phyloP scores from a whole-genome alignment of 2,329 filamentous ascomycete species.

The Cercospora brassicicola region DNA sequence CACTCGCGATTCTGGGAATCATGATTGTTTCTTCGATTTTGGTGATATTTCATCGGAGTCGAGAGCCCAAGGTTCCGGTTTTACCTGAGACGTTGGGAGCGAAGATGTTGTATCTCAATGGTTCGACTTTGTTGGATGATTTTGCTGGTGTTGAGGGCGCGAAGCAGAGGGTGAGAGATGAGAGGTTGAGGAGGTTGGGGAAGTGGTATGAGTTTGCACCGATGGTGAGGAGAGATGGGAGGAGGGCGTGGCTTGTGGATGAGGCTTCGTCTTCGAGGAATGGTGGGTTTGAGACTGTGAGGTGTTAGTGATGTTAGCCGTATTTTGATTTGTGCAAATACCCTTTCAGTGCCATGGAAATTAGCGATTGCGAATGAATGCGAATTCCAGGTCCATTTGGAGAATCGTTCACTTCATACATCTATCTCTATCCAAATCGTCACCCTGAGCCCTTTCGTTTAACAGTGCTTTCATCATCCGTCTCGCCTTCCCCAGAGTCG shows the following conservation, averaged over 20 bases:
- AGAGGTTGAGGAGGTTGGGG: slow-evolving; percentile 11
- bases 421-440: slow-evolving; percentile 8
- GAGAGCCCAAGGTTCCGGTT: slow-evolving; percentile 21
- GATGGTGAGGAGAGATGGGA: slow-evolving; percentile 20
- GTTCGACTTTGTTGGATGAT: slow-evolving; percentile 17
- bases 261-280: slow-evolving; percentile 9
- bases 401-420: not conserved
- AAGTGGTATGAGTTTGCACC: slow-evolving; percentile 21
- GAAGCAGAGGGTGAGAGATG: slow-evolving; percentile 10
- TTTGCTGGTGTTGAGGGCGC: slow-evolving; percentile 17
- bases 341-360: not conserved
- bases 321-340: not conserved
- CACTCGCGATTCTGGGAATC: slow-evolving; percentile 20
- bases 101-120: slow-evolving; percentile 22
- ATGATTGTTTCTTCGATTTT: slow-evolving; percentile 21
- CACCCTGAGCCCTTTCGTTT: slow-evolving; percentile 2
- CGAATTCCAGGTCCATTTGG: not conserved
- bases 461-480: slow-evolving; percentile 29
- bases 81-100: slow-evolving; percentile 24
- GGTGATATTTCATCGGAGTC: slow-evolving; percentile 16
- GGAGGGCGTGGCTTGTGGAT: slow-evolving; percentile 21
- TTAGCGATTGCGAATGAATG: not conserved
- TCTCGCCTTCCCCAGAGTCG: slow-evolving; percentile 46
- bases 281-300: not conserved
- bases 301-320: not conserved